These are phyloP conservation scores for Pycnococcus provasolii DNA, from an alignment of 139 green algal genomes.

Conservation along the genomic window DNA sequence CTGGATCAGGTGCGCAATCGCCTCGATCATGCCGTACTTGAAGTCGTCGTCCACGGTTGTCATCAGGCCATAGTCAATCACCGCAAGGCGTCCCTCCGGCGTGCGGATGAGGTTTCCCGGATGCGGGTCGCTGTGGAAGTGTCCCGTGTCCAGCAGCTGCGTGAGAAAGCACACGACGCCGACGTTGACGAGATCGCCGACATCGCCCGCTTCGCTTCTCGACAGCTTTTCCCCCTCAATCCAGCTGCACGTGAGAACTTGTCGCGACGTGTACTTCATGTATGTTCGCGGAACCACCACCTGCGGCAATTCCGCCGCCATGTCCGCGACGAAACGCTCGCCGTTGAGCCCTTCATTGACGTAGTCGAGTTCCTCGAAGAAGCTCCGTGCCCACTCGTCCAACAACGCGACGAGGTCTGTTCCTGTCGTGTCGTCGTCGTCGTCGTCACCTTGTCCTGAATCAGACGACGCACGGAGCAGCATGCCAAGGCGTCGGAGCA, in stretches of 20 bases:
- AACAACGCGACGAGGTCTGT: constrained; percentile 89
- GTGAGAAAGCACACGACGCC: constrained; percentile 98
- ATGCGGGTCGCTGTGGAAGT: constrained; percentile 50
- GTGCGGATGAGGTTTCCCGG: constrained; percentile 91
- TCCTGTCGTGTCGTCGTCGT: background rate
- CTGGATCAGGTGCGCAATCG: constrained; percentile 95
- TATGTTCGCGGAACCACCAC: constrained; percentile 87
- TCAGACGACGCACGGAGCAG: constrained; percentile 11
- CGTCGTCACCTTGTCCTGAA: background rate
- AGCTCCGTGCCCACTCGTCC: constrained; percentile 92
- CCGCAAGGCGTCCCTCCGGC: constrained; percentile 81
- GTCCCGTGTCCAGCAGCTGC: constrained; percentile 78
- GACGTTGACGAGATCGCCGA: constrained; percentile 85
- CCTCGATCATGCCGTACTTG: constrained; percentile 98
- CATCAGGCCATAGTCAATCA: constrained; percentile 91
- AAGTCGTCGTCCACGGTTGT: constrained; percentile 69
- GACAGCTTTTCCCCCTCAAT: constrained; percentile 70
- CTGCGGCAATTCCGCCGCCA: constrained; percentile 84
- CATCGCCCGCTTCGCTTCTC: constrained; percentile 70
- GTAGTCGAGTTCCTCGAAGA: constrained; percentile 98
- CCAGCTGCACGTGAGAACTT: constrained; percentile 77
- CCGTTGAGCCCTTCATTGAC: constrained; percentile 80
- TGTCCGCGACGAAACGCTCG: constrained; percentile 68
- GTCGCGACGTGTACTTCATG: constrained; percentile 62
- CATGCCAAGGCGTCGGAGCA: constrained; percentile 51